These are phyloP conservation scores for Fusarium poae DNA, from an alignment of 2,329 filamentous ascomycete species.

Conservation along the genomic window DNA sequence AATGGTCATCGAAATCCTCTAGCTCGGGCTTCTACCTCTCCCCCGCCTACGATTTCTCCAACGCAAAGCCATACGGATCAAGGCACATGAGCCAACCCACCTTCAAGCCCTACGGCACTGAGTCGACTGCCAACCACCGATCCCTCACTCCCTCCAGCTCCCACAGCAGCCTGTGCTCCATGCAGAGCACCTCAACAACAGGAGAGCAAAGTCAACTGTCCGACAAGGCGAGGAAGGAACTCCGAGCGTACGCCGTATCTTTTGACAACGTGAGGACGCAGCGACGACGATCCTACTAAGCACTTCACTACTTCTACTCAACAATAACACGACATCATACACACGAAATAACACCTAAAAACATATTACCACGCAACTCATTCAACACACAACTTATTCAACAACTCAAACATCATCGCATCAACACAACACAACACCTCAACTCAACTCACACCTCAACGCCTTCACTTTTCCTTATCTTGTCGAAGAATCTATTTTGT, in stretches of 20 bases:
- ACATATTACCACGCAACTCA: constrained; percentile 51
- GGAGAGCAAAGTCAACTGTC: constrained; percentile 73
- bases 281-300: constrained; percentile 68
- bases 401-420: constrained; percentile 37
- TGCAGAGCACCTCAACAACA: constrained; percentile 72
- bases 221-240: constrained; percentile 81
- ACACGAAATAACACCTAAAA: constrained; percentile 22
- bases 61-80: constrained; percentile 69
- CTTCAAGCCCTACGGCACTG: constrained; percentile 46
- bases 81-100: constrained; percentile 55
- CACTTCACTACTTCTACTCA: constrained; percentile 13
- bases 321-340: constrained; percentile 26
- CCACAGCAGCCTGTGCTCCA: constrained; percentile 85
- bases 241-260: constrained; percentile 86
- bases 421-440: constrained; percentile 30
- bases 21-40: constrained; percentile 73
- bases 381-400: constrained; percentile 32
- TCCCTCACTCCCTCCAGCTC: constrained; percentile 79
- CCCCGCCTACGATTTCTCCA: constrained; percentile 80
- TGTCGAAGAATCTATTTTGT: constrained; percentile 55
- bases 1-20: constrained; percentile 59
- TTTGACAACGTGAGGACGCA: constrained; percentile 83
- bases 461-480: constrained; percentile 41
- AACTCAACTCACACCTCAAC: constrained; percentile 39
- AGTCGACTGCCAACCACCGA: constrained; percentile 51